A percentile compares a stretch with the other conserved stretches of the same genome.
These are phyloP conservation scores for Diaporthe velutina DNA, from an alignment of 2,329 filamentous ascomycete species.

Conservation along the genomic window DNA sequence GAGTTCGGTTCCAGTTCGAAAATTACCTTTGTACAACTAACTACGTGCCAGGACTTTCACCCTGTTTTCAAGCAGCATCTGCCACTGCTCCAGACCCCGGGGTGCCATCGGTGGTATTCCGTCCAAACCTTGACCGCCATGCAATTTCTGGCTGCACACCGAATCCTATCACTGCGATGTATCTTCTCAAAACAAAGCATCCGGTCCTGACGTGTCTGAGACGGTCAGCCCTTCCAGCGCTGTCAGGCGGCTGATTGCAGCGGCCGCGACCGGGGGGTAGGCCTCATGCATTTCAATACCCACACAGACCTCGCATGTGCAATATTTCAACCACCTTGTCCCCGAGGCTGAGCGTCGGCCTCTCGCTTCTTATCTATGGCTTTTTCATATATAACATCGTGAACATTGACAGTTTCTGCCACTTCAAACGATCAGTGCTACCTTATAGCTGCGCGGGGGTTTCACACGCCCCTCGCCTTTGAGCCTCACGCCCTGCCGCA, in stretches of 20 bases:
- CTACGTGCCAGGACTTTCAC: too few species aligned
- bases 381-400: not conserved
- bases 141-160: not conserved
- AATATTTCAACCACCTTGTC: not conserved
- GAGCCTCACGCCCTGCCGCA: not conserved
- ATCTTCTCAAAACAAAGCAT: not conserved
- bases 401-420: not conserved
- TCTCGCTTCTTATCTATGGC: not conserved
- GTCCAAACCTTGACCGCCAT: conserved; percentile 3
- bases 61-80: not conserved
- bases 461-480: not conserved
- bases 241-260: conserved; percentile 8
- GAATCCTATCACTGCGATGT: not conserved
- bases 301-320: not conserved
- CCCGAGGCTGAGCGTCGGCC: not conserved
- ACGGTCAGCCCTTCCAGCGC: not conserved
- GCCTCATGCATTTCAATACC: conserved; percentile 31
- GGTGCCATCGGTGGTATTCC: not conserved
- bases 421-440: too few species aligned
- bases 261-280: not conserved
- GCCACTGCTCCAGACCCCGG: not conserved
- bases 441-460: not conserved
- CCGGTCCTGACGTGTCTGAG: not conserved
- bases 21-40: too few species aligned
- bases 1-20: too few species aligned